These are phyloP conservation scores for Malus sieversii DNA, from an alignment of 306 rosid genomes.

Conservation along the genomic window DNA sequence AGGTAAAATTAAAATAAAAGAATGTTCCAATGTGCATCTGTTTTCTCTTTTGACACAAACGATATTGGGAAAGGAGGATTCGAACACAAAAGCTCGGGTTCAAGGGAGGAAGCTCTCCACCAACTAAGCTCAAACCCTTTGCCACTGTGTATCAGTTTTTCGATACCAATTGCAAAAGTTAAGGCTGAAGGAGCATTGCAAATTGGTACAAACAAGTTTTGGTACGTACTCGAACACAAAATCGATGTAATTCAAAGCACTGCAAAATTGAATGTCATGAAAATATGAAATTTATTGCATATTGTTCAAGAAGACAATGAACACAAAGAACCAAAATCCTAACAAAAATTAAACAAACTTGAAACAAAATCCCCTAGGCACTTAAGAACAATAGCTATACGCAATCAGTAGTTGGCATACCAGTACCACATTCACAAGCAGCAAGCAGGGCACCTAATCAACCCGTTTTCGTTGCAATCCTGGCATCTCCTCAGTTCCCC, in stretches of 20 bases:
- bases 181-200: no score
- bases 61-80: no score
- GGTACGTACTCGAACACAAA: no score
- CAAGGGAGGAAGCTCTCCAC: no score
- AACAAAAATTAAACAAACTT: constrained; percentile 8
- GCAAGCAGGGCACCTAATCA: constrained; percentile 63
- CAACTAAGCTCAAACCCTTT: no score
- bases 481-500: constrained; percentile 55
- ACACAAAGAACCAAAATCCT: neutral
- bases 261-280: neutral
- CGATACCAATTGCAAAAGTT: no score
- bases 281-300: constrained; percentile 14
- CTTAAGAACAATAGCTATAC: neutral
- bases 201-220: no score
- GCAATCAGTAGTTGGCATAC: neutral
- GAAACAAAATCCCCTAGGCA: constrained; percentile 9
- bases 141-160: no score
- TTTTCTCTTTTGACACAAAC: no score
- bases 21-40: no score
- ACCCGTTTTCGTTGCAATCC: constrained; percentile 76
- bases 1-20: no score
- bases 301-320: constrained; percentile 22
- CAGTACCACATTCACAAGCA: neutral
- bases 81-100: no score
- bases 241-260: neutral